Percentiles rank a stretch among this genome's conserved stretches.
Conservation (phyloP, 2,329 filamentous ascomycete genomes). For the Fusarium illudens region DNA sequence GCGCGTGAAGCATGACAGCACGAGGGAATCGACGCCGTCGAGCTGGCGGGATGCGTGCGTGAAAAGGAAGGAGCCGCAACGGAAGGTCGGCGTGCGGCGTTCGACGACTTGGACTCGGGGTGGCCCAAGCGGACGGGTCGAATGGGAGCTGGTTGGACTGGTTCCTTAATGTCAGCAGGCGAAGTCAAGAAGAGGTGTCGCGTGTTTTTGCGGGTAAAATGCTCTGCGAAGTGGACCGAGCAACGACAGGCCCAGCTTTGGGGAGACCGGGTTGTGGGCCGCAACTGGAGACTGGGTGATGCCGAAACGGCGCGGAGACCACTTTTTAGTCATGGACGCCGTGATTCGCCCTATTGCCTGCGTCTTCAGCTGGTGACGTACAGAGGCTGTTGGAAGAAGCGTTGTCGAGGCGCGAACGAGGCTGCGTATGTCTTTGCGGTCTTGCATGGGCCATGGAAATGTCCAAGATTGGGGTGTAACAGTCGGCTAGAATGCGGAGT, state of each 20-base stretch:
- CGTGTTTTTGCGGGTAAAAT: conserved; percentile 44
- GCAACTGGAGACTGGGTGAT: conserved; percentile 31
- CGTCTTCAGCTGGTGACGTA: conserved; percentile 13
- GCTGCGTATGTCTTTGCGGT: conserved; percentile 10
- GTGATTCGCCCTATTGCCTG: conserved; percentile 23
- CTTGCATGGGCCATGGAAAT: background rate
- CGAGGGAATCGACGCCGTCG: conserved; percentile 11
- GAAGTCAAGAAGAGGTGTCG: conserved; percentile 33
- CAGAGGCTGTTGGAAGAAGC: conserved; percentile 15
- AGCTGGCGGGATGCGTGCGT: conserved; percentile 2
- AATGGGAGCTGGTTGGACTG: conserved; percentile 27
- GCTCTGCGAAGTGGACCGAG: conserved; percentile 38
- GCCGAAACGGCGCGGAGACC: conserved; percentile 31
- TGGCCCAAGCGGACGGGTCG: conserved; percentile 27
- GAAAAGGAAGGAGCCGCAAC: conserved; percentile 7
- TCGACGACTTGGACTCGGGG: conserved; percentile 2
- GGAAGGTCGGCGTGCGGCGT: conserved; percentile 13
- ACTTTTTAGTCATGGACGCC: conserved; percentile 23
- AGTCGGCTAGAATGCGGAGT: conserved; percentile 26
- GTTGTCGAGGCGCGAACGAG: conserved; percentile 14
- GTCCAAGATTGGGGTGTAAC: conserved; percentile 18
- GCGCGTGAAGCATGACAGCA: conserved; percentile 37
- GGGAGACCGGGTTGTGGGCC: conserved; percentile 41
- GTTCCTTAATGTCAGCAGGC: conserved; percentile 36
- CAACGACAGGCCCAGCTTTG: conserved; percentile 36